Base-by-base conservation (phyloP, 2,329 filamentous ascomycete species). In the Ophiocordyceps robertsii region DNA sequence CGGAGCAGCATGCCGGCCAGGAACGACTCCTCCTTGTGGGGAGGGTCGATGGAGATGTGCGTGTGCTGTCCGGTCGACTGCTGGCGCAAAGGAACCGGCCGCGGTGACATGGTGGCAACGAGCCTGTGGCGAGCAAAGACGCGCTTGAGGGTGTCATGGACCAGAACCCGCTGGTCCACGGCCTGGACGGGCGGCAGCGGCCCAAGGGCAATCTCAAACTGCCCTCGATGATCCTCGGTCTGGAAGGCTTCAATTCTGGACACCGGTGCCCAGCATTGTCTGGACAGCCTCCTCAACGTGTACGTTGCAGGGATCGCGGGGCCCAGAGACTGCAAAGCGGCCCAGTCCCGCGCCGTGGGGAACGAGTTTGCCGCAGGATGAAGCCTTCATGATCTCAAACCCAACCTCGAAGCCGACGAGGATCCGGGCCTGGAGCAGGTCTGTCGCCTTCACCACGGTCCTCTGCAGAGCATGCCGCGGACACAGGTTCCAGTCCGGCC, bases 191-290 rank as follows among this genome's bases (percentile, higher is more conserved):
- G 45, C 17, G 40, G 33, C 12, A 30, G 21, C n/a, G 40, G 43
- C 19, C 38, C 45, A 2, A 47, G 43, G 16, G n/a, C n/a, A 21
- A 47, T 19, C 17, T 47, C 43, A 19, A 41, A 47, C 37, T 47
- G 45, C 14, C 45, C 45, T 13, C 39, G 29, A 6, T 6, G 3
- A 4, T 38, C 45, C 19, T 45, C 45, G 16, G 40, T 41, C n/a
- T 45, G 45, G 13, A 47, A 24, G 13, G 32, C 37, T 11, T 45
- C 40, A 16, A 47, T 21, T n/a, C 9, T 14, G 11, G 4, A 45
- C 43, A 24, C 45, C 45, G 8, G 40, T 31, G 3, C 32, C n/a
- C 35, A 38, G 13, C 11, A 47, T 30, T 6, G 29, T 16, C 24
- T 41, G 37, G 9, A 40, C 30, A 2, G 37, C 43, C 29, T 45